Base-by-base conservation (phyloP, 1,284 basidiomycete genomes). In the Apiotrichum gracile region DNA sequence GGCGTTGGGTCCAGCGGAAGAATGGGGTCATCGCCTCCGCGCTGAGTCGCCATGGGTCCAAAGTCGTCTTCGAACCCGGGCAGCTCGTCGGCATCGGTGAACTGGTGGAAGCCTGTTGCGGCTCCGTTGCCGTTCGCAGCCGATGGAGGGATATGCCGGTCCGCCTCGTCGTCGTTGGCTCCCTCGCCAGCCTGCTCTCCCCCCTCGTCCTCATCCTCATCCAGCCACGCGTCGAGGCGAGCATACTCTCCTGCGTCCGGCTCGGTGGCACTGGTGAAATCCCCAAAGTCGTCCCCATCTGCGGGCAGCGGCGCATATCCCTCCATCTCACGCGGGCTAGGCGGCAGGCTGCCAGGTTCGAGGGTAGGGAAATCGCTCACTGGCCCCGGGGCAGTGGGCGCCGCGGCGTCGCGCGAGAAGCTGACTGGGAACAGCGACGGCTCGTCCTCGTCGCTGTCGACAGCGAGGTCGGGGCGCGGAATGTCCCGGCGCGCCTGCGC, bases 161-260 rank as follows among this genome's bases (percentile, higher is more conserved):
- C 19, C 21, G 31, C 31, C 5, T 25, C 31, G 10, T 38, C 38
- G n/a, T 34, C 52, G 9, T 21, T 8, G 37, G 55, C 46, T 21
- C 25, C 40, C 17, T 45, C 54, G 31, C 37, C 35, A 22, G 35
- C 43, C 7, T 14, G 25, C 4, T 47, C n/a, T 6, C 12, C 29
- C n/a, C 27, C 34, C n/a, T 34, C 34, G 6, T 60, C 61, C 12
- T 49, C 63, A 26, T 65, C 61, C 14, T 47, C 59, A 13, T 66
- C 65, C 21, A 69, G 55, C 70, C 70, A 73, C 22, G 67, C 64
- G 24, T 72, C 71, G 43, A 73, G 57, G 40, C 63, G 61, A 9
- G 63, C 61, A 54, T 69, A 72, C 52, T 72, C 70, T 17, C 59
- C 63, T 10, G 56, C 47, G 0, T 47, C 55, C 2, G 62, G 58